phyloP scores from a whole-genome alignment of 2,329 filamentous ascomycete genomes.

The Ramularia collo-cygni region DNA sequence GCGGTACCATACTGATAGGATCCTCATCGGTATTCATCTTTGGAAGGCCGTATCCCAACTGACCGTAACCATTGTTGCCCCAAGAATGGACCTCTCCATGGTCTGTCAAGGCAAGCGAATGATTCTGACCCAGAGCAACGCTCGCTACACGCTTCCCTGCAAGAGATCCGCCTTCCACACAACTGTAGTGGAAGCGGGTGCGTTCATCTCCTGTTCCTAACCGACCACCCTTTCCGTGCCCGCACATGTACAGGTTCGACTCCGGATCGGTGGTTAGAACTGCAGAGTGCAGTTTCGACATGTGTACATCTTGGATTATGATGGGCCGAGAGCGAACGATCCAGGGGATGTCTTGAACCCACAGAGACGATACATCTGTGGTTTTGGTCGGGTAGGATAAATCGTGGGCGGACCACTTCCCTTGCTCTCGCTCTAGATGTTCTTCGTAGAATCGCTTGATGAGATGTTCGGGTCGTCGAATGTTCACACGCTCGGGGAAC shows the following conservation, averaged over 20 bases:
- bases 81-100: slow-evolving; percentile 89
- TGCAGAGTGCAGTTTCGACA: slow-evolving; percentile 89
- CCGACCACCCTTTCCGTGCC: slow-evolving; percentile 82
- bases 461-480: slow-evolving; percentile 72
- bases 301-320: slow-evolving; percentile 69
- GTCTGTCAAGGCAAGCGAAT: slow-evolving; percentile 78
- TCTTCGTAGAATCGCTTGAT: slow-evolving; percentile 67
- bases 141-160: slow-evolving; percentile 65
- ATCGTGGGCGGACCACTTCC: slow-evolving; percentile 35
- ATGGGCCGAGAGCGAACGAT: slow-evolving; percentile 66
- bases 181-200: slow-evolving; percentile 78
- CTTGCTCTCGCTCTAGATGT: slow-evolving; percentile 44
- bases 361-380: slow-evolving; percentile 20
- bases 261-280: slow-evolving; percentile 80
- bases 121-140: slow-evolving; percentile 85
- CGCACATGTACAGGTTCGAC: slow-evolving; percentile 87
- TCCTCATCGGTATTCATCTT: slow-evolving; percentile 68
- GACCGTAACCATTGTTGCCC: slow-evolving; percentile 80
- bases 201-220: slow-evolving; percentile 85
- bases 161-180: slow-evolving; percentile 68
- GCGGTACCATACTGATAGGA: slow-evolving; percentile 70
- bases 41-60: slow-evolving; percentile 78
- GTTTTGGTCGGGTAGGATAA: slow-evolving; percentile 17
- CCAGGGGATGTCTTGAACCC: slow-evolving; percentile 58
- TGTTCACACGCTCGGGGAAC: slow-evolving; percentile 73